Conservation (phyloP, 352 stramenopile species). For the Globisporangium cederbergense region DNA sequence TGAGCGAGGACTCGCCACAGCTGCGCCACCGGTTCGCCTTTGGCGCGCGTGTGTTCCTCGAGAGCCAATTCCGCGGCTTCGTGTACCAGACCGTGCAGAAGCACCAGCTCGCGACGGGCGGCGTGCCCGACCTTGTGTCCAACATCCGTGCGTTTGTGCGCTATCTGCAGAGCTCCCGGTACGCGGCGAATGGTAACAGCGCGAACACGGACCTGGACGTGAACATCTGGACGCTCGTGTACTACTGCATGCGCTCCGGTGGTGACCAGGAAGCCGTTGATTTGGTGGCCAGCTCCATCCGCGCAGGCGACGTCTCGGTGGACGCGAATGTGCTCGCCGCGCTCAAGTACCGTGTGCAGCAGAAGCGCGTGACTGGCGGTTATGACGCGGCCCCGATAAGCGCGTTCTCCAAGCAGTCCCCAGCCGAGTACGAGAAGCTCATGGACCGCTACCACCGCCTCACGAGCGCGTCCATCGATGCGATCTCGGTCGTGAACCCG, state of each 20-base stretch:
- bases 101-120: constrained; percentile 64
- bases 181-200: constrained; percentile 34
- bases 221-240: constrained; percentile 74
- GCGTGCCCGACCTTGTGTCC: constrained; percentile 65
- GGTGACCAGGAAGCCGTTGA: constrained; percentile 68
- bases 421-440: constrained; percentile 55
- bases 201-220: constrained; percentile 22
- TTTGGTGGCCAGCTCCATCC: constrained; percentile 39
- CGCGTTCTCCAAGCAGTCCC: constrained; percentile 70
- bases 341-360: constrained; percentile 56
- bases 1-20: constrained; percentile 33
- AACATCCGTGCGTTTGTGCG: constrained; percentile 75
- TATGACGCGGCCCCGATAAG: constrained; percentile 31
- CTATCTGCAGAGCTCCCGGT: constrained; percentile 69
- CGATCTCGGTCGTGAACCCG: constrained; percentile 63
- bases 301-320: constrained; percentile 40
- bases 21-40: constrained; percentile 61
- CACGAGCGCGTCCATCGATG: constrained; percentile 67
- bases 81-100: constrained; percentile 82
- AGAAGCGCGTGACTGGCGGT: constrained; percentile 47
- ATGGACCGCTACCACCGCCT: constrained; percentile 69
- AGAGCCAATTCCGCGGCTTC: constrained; percentile 73
- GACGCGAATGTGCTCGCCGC: constrained; percentile 57
- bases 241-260: constrained; percentile 78
- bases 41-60: constrained; percentile 69